Evolutionary conservation across 2,329 filamentous ascomycete species (phyloP), one percentile per base, ranked within the genome.

Genomic region (Diplodia mutila): DNA sequence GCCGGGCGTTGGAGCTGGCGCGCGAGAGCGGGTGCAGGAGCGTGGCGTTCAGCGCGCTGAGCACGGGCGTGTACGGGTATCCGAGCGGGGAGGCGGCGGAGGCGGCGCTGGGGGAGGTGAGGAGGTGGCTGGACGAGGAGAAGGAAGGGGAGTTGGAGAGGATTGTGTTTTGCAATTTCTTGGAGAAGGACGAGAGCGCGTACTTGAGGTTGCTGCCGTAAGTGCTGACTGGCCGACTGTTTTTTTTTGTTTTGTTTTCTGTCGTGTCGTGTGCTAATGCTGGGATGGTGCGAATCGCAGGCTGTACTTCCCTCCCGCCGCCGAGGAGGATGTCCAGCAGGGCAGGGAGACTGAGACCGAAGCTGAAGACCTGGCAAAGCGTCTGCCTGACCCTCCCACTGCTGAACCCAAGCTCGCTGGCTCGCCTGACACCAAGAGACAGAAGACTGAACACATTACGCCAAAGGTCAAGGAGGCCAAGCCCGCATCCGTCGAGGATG

Each of bases 11-110:
- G 68, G 81, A 90, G 73, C 76, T 96, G n/a, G 93, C 93, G 0
- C 88, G 88, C 0, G 78, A 88, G 63, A 84, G 90, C 65, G 84
- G 83, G 1, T 86, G 91, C 73, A 86, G 84, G 75, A 92, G 86
- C 54, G 85, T 98, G 66, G 95, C 92, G 0, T 97, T 99, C 73
- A 88, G 90, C 49, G 90, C 88, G 23, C 85, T 98, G 69, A 97
- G 93, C 75, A 97, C 94, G 0, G 95, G 94, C 0, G 78, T 97
- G 1, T 98, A 97, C 75, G 92, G 92, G 0, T 98, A 96, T 75
- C 94, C 94, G 0, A 91, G 87, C 72, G 70, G 75, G 0, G 85
- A 89, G 49, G 95, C 94, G 0, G 92, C 93, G 0, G 77, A 83
- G n/a, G 85, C 90, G 11, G 95, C 93, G 1, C 84, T 91, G 64